A percentile compares a stretch with the other conserved stretches of the same genome.
Evolutionary conservation across 1,284 basidiomycete species (phyloP).

Genomic region (Inonotus hispidus): DNA sequence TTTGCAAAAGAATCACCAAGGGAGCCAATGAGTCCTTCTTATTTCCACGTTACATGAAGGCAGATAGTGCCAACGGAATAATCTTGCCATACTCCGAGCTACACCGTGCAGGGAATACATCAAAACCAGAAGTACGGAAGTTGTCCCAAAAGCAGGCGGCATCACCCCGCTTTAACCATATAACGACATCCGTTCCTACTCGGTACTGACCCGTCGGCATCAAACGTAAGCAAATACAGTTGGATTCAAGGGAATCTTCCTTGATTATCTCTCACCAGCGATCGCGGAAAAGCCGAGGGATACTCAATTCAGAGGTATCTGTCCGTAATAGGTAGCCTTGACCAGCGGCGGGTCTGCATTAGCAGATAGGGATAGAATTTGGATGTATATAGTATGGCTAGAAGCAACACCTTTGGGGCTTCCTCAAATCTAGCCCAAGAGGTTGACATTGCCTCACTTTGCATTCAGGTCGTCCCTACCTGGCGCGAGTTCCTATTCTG

Average conservation of each 20-base stretch:
- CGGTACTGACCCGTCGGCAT: neutral
- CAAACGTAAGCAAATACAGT: neutral
- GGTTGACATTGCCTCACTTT: neutral
- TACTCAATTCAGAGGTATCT: neutral
- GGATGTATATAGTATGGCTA: neutral
- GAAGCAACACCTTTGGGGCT: neutral
- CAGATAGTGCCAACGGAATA: neutral
- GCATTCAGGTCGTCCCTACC: no score
- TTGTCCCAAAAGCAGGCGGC: neutral
- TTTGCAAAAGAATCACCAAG: neutral
- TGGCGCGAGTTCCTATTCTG: no score
- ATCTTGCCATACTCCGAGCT: neutral
- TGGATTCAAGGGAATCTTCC: neutral
- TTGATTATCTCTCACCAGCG: neutral
- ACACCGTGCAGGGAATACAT: neutral
- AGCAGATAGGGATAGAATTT: neutral
- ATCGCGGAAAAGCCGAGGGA: neutral
- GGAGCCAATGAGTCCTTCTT: neutral
- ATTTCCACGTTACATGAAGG: neutral
- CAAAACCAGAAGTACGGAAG: neutral
- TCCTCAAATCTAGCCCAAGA: neutral
- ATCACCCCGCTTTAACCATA: neutral
- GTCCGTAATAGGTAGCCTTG: neutral
- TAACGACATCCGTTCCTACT: no score
- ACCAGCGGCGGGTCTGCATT: neutral